Base-by-base conservation (phyloP, 352 stramenopile genomes). In the Pythium vanterpoolii region DNA sequence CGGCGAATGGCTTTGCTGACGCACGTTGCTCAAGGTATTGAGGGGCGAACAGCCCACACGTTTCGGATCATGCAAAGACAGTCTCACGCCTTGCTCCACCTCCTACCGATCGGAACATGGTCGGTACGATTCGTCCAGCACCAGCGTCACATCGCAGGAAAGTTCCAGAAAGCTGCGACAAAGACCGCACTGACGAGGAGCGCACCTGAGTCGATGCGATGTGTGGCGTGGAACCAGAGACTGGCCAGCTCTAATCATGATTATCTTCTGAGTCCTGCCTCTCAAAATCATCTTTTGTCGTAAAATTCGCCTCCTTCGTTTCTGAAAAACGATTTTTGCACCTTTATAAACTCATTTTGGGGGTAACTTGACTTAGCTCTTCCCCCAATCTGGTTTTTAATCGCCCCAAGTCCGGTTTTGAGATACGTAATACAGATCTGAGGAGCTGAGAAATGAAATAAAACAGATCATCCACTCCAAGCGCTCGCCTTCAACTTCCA, bases 121-220 rank as follows among this genome's bases (percentile, higher is more conserved):
- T 42, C 19, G 19, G 13, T 42, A 18, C 14, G 19, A 21, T 42
- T 13, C 31, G 31, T 11, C 31, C 6, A 36, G 6, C 31, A 36
- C 14, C 14, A 43, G 9, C 52, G 52, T 60, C 52, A 60, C 38
- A 27, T 60, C 28, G 52, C 52, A 51, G 52, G 52, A 60, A 60
- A 28, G 10, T 51, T 51, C 52, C 26, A 39, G 52, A 44, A 57
- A 27, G 3, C 39, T 40, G 38, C 21, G 36, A 40, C n/a, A 49
- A 49, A 44, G 23, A 28, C 3, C 36, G 4, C n/a, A 26, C 14
- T 30, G 8, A 36, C 27, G 26, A 58, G 13, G 13, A 36, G 23
- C 34, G 42, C 8, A 55, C 44, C 47, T 55, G 47, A 55, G 47
- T 55, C 33, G 9, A 42, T 9, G 34, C 13, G 11, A 36, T 6